Base-by-base conservation (phyloP, 768 basidiomycete species). In the Coprinopsis sp. region DNA sequence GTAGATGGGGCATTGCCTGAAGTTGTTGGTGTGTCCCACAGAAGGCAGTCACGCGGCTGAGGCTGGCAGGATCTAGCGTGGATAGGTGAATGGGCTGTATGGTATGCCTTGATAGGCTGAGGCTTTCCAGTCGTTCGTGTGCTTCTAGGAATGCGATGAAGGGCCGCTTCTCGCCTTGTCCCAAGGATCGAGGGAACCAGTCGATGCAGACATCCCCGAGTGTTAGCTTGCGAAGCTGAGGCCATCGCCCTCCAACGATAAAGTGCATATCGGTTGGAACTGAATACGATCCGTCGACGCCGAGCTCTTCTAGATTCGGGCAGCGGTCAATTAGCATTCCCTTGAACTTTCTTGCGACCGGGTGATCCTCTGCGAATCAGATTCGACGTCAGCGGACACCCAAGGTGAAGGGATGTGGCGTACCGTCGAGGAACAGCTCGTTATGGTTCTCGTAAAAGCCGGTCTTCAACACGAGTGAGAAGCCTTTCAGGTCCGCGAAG, bases 91-190 rank as follows among this genome's bases (percentile, higher is more conserved):
- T 61, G 12, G 80, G 74, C 46, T 74, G 76, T 22, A 79, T 70
- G 29, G 72, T 77, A 48, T 73, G 75, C 47, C 72, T 66, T 13
- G 79, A 84, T 33, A 78, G 66, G 52, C 64, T 74, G 39, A 77
- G 71, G 23, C 58, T 70, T 44, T 74, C 69, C 0, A 90, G 63
- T 24, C 58, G 55, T 18, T 74, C 70, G 54, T 89, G 87, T 2
- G 74, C 77, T 47, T 85, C 83, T 18, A 90, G 73, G 60, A 89
- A 90, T 3, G 69, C 53, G 50, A 82, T 69, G 56, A 89, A 86
- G 0, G 82, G 78, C 10, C 76, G 69, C 49, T 78, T 78, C 37
- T 72, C 65, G 1, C 68, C 65, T 11, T 68, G 62, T 28, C 63
- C 58, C n/a, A 64, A 30, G 12, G 65, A 48, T 13, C 65, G 56